Conservation (phyloP, 2,329 filamentous ascomycete genomes). For the Thelonectria olida region DNA sequence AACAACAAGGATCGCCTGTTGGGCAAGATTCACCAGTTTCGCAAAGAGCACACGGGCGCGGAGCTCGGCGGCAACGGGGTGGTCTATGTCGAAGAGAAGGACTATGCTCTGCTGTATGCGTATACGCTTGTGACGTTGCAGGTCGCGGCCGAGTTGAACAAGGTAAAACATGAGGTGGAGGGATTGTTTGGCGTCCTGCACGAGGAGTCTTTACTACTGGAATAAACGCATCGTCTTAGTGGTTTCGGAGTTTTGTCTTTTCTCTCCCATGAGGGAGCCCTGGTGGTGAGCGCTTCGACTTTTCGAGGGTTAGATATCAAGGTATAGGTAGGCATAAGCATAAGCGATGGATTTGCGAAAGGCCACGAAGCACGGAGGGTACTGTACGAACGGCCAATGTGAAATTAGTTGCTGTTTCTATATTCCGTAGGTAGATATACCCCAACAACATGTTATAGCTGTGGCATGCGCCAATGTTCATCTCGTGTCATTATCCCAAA, state of each 20-base stretch:
- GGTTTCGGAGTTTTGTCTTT: slow-evolving; percentile 18
- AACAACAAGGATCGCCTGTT: slow-evolving; percentile 84
- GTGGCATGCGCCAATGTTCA: slow-evolving; percentile 6
- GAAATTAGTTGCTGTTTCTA: not conserved
- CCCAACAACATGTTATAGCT: not conserved
- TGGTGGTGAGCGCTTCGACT: not conserved
- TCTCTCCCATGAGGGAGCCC: not conserved
- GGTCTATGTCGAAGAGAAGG: slow-evolving; percentile 70
- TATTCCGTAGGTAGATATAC: not conserved
- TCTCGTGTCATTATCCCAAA: slow-evolving; percentile 13
- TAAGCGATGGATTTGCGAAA: not conserved
- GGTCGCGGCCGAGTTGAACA: slow-evolving; percentile 70
- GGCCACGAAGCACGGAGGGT: not conserved
- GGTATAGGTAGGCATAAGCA: not conserved
- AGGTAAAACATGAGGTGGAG: slow-evolving; percentile 69
- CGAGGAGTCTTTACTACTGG: slow-evolving; percentile 66
- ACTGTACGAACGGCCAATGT: not conserved
- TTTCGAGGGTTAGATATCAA: not conserved
- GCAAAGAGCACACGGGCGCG: slow-evolving; percentile 68
- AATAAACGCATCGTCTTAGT: slow-evolving; percentile 47
- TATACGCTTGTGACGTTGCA: slow-evolving; percentile 79
- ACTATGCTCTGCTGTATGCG: slow-evolving; percentile 92
- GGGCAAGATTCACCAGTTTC: slow-evolving; percentile 87
- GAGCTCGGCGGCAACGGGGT: slow-evolving; percentile 37
- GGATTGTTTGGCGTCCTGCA: slow-evolving; percentile 70